These are phyloP conservation scores for Hypomontagnella monticulosa DNA, from an alignment of 495 filamentous ascomycete species.

Conservation along the genomic window DNA sequence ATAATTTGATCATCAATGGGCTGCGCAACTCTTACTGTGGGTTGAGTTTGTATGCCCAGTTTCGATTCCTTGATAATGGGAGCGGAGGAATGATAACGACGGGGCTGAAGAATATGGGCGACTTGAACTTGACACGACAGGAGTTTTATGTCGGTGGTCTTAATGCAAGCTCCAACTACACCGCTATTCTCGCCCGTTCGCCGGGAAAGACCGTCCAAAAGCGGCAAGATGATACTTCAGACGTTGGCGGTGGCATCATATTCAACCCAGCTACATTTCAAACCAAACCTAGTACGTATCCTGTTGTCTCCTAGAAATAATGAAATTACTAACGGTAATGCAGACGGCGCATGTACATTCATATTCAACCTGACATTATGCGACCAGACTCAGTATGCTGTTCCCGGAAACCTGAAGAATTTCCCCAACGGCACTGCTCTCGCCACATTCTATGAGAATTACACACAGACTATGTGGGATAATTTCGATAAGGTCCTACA, in stretches of 20 bases:
- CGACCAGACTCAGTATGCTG: slow-evolving; percentile 85
- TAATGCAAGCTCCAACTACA: slow-evolving; percentile 73
- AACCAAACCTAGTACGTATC: slow-evolving; percentile 76
- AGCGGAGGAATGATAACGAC: slow-evolving; percentile 56
- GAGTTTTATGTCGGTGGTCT: slow-evolving; percentile 85
- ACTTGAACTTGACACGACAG: slow-evolving; percentile 73
- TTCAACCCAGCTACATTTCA: slow-evolving; percentile 72
- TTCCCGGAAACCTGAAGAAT: slow-evolving; percentile 77
- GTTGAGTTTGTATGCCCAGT: slow-evolving; percentile 68
- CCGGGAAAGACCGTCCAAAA: slow-evolving; percentile 60
- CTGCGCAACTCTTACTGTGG: slow-evolving; percentile 80
- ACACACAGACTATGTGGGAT: slow-evolving; percentile 66
- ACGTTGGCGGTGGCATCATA: slow-evolving; percentile 74
- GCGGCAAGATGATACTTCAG: slow-evolving; percentile 56
- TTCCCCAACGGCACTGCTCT: slow-evolving; percentile 61
- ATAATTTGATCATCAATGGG: slow-evolving; percentile 68
- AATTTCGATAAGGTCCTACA: slow-evolving; percentile 83
- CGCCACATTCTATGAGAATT: slow-evolving; percentile 73
- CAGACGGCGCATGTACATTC: slow-evolving; percentile 70
- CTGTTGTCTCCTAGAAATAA: background rate
- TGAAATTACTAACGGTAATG: slow-evolving; percentile 25
- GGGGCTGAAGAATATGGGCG: slow-evolving; percentile 72
- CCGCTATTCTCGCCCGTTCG: slow-evolving; percentile 72
- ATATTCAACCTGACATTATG: slow-evolving; percentile 88
- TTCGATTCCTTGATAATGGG: slow-evolving; percentile 61